Evolutionary conservation across 2,329 filamentous ascomycete species (phyloP).

Genomic region (Diaporthe capsici): DNA sequence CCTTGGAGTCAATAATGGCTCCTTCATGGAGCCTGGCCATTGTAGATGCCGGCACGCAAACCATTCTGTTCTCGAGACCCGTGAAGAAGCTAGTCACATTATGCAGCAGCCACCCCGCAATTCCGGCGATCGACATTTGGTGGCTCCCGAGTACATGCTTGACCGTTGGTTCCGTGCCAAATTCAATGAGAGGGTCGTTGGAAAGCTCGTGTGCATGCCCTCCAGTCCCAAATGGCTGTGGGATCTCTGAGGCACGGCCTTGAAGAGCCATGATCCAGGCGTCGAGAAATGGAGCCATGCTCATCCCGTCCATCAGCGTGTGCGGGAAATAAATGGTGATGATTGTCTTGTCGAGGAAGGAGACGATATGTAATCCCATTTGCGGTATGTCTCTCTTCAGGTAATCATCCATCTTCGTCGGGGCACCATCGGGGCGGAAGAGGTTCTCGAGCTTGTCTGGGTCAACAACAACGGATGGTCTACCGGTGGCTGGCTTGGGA

Average conservation of each 20-base stretch:
- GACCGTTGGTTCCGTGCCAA: constrained; percentile 46
- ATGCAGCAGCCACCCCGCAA: constrained; percentile 49
- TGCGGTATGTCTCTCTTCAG: constrained; percentile 55
- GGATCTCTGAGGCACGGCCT: constrained; percentile 51
- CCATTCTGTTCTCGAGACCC: constrained; percentile 25
- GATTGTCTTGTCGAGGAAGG: constrained; percentile 58
- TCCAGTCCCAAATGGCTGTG: constrained; percentile 44
- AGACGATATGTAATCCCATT: constrained; percentile 57
- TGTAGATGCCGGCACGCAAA: constrained; percentile 31
- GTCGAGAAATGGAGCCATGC: constrained; percentile 52
- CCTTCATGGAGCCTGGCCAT: neutral
- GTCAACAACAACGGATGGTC: constrained; percentile 47
- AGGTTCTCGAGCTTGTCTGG: constrained; percentile 46
- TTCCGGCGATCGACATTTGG: constrained; percentile 43
- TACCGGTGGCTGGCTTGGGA: constrained; percentile 43
- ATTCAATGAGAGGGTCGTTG: constrained; percentile 49
- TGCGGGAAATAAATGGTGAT: constrained; percentile 58
- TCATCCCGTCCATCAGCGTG: constrained; percentile 57
- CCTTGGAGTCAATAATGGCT: neutral
- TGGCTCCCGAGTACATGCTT: constrained; percentile 43
- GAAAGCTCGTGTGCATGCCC: neutral
- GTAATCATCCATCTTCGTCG: constrained; percentile 52
- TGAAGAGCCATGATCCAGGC: constrained; percentile 56
- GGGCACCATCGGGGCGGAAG: constrained; percentile 43
- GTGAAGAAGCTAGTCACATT: constrained; percentile 36